phyloP scores from a whole-genome alignment of 306 rosid species.

The Vigna angularis region DNA sequence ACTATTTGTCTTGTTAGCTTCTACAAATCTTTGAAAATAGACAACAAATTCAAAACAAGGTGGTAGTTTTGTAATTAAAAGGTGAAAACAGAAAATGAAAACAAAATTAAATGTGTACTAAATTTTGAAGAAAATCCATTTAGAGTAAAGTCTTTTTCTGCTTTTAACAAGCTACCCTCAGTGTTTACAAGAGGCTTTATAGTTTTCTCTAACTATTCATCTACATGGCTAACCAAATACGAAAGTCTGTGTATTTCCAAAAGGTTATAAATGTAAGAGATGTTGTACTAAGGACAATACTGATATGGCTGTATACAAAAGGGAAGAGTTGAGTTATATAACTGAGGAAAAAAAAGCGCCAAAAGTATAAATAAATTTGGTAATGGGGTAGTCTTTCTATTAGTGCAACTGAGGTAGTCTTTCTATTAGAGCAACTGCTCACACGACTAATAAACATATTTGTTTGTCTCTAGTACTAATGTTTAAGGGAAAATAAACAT shows the following conservation, averaged over 20 bases:
- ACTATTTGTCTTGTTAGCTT: background rate
- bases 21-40: background rate
- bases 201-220: conserved; percentile 16
- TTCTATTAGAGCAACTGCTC: conserved; percentile 18
- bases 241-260: conserved; percentile 2
- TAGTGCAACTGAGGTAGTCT: conserved; percentile 29
- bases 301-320: conserved; percentile 23
- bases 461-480: background rate
- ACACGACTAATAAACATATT: conserved; percentile 12
- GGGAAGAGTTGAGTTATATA: background rate
- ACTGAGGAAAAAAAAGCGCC: conserved; percentile 14
- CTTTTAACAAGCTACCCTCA: conserved; percentile 9
- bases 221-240: conserved; percentile 5
- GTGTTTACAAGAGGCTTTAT: conserved; percentile 18
- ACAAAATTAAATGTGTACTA: background rate
- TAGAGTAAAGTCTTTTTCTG: background rate
- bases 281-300: conserved; percentile 3
- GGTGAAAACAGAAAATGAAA: background rate
- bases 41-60: background rate
- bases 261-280: conserved; percentile 20
- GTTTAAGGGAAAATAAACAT: conserved; percentile 22
- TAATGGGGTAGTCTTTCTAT: conserved; percentile 20
- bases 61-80: background rate
- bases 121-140: conserved; percentile 6
- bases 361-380: conserved; percentile 17